Evolutionary conservation across 2,329 filamentous ascomycete genomes (phyloP), one percentile per base, ranked within the genome.

Genomic region (Didymella glomerata): DNA sequence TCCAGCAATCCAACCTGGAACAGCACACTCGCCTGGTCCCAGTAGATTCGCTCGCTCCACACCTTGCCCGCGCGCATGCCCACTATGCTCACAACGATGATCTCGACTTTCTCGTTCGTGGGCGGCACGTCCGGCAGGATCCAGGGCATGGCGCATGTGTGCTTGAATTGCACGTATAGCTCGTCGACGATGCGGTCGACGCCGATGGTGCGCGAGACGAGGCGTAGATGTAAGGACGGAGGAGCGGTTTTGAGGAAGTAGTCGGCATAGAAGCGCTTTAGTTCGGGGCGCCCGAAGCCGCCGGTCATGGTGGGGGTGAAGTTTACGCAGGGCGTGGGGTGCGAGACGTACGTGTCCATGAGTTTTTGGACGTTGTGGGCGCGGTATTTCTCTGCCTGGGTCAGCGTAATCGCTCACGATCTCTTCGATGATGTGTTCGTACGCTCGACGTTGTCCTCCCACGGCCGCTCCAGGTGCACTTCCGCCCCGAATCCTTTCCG

Each of bases 131-230:
- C 84, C 0, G 86, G 86, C 0, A 88, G 77, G 60, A 88, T 82
- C 86, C 86, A 88, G 1, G 82, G 81, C 47, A 88, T 80, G 34
- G 81, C 78, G 28, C 81, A 77, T 0, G 83, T 84, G 65, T 88
- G 86, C 54, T 82, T 82, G 68, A 88, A 87, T 0, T 81, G 79
- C 7, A 86, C 69, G 63, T 83, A 81, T 18, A 88, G 76, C 67
- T 88, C 86, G 65, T 88, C 86, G 11, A 87, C 86, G n/a, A 88
- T 78, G 25, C 84, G 81, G 64, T 87, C 85, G 0, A 79, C 77
- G 18, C 85, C 86, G 3, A 85, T 78, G 0, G 86, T 88, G 7
- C 86, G 83, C 2, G 82, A 85, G 4, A 88, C 71, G 2, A 88
- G 79, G 11, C 81, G 82, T 57, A 86, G 79, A 38, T 79, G 79